Evolutionary conservation across 371 early-diverging fungal genomes (phyloP).

Genomic region (Rhizopus stolonifer): DNA sequence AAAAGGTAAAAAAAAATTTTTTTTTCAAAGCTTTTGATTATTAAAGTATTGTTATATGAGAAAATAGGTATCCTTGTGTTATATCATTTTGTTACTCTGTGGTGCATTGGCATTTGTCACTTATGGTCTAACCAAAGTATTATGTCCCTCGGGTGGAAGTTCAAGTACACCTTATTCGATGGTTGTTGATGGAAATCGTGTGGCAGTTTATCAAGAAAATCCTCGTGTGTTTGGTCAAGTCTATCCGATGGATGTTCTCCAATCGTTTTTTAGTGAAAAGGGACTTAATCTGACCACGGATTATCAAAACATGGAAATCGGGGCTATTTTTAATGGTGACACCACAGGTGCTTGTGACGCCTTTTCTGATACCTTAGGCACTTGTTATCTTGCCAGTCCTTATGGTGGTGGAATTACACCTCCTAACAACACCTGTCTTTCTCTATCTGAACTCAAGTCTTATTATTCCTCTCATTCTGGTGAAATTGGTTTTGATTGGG

Average conservation of each 20-base stretch:
- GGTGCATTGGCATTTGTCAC: constrained; percentile 62
- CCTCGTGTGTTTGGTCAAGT: constrained; percentile 52
- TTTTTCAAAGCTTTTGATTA: no score
- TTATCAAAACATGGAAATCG: constrained; percentile 51
- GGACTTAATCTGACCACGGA: constrained; percentile 47
- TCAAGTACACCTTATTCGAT: constrained; percentile 19
- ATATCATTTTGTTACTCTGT: constrained; percentile 64
- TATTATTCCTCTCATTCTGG: constrained; percentile 17
- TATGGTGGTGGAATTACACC: constrained; percentile 41
- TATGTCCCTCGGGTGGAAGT: constrained; percentile 39
- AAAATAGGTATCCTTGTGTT: constrained; percentile 65
- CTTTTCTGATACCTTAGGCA: constrained; percentile 21
- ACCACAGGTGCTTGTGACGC: constrained; percentile 30
- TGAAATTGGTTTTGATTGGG: constrained; percentile 43
- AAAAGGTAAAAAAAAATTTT: constrained; percentile 55
- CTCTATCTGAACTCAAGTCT: constrained; percentile 28
- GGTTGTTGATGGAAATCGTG: constrained; percentile 23
- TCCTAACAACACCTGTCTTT: constrained; percentile 34
- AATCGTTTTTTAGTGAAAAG: constrained; percentile 36
- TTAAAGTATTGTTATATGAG: no score
- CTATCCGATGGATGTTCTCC: constrained; percentile 40
- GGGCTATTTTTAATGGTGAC: constrained; percentile 50
- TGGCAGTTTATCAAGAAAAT: constrained; percentile 35
- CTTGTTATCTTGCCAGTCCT: constrained; percentile 42
- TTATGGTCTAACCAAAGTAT: constrained; percentile 55